A percentile compares a stretch with the other conserved stretches of the same genome.
Conservation (phyloP, 495 filamentous ascomycete species). For the Podospora appendiculata region DNA sequence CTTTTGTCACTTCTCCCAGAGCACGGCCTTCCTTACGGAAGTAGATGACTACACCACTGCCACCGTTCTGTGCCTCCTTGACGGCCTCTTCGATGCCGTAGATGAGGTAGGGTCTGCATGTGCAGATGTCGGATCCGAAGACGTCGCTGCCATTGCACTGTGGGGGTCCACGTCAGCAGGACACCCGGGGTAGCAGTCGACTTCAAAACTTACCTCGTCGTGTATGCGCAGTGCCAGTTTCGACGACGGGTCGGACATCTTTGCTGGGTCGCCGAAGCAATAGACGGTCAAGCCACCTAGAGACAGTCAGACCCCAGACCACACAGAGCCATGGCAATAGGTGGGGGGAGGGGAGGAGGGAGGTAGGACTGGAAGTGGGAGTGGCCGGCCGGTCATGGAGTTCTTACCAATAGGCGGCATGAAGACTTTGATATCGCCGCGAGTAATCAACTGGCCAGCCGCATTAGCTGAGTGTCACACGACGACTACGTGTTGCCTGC, state of each 20-base stretch:
- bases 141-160: slow-evolving; percentile 94
- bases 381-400: not conserved
- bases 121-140: slow-evolving; percentile 98
- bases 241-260: slow-evolving; percentile 82
- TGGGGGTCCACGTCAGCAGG: slow-evolving; percentile 3
- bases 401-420: slow-evolving; percentile 73
- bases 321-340: not conserved
- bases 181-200: slow-evolving; percentile 2
- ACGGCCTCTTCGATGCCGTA: slow-evolving; percentile 97
- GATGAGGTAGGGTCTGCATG: slow-evolving; percentile 91
- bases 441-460: slow-evolving; percentile 62
- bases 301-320: slow-evolving; percentile 22
- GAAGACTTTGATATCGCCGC: slow-evolving; percentile 91
- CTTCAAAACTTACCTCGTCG: slow-evolving; percentile 55
- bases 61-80: slow-evolving; percentile 90
- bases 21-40: slow-evolving; percentile 97
- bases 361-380: not conserved
- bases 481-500: not conserved
- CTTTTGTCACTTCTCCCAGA: slow-evolving; percentile 94
- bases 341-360: too few species aligned
- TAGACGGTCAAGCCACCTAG: slow-evolving; percentile 89
- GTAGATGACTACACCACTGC: slow-evolving; percentile 95
- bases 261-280: slow-evolving; percentile 90
- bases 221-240: slow-evolving; percentile 85
- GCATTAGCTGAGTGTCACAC: slow-evolving; percentile 10